Percentiles rank a stretch among this genome's conserved stretches.
These are phyloP conservation scores for Monosporascus sp. DNA, from an alignment of 2,329 filamentous ascomycete species.

Conservation along the genomic window DNA sequence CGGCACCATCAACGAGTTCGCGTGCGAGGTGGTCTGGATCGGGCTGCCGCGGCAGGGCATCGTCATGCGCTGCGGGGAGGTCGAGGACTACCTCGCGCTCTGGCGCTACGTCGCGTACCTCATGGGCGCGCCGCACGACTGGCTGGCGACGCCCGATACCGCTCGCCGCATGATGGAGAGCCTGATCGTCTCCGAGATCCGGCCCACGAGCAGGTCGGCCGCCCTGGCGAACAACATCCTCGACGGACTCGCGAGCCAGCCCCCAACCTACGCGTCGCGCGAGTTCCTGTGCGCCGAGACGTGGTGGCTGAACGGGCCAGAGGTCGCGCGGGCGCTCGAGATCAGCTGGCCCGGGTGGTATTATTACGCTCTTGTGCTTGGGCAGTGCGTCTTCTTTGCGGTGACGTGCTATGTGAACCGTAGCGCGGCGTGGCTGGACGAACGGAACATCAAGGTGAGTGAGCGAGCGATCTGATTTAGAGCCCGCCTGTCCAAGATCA, in stretches of 20 bases:
- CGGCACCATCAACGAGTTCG: conserved; percentile 67
- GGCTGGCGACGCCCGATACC: conserved; percentile 49
- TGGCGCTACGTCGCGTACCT: conserved; percentile 72
- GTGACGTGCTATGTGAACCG: conserved; percentile 42
- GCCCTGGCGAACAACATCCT: conserved; percentile 73
- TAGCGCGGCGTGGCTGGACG: conserved; percentile 33
- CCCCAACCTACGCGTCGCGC: conserved; percentile 60
- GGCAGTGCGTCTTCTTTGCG: conserved; percentile 64
- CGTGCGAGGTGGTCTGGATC: conserved; percentile 60
- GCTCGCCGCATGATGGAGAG: conserved; percentile 64
- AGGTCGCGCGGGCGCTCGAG: conserved; percentile 54
- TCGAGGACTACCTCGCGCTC: conserved; percentile 64
- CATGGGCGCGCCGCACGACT: conserved; percentile 61
- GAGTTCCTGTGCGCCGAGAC: conserved; percentile 64
- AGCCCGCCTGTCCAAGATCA: too few species aligned
- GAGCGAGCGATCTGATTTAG: too few species aligned
- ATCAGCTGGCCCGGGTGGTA: conserved; percentile 52
- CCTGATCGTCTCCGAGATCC: conserved; percentile 59
- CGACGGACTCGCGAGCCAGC: conserved; percentile 56
- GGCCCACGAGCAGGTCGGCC: conserved; percentile 56
- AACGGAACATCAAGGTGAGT: conserved; percentile 44
- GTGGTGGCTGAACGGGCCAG: conserved; percentile 64
- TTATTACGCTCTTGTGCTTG: conserved; percentile 55
- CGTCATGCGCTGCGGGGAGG: conserved; percentile 56
- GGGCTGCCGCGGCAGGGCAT: conserved; percentile 67